phyloP scores from a whole-genome alignment of 140 eudicot genomes.

The Senecio squalidus region DNA sequence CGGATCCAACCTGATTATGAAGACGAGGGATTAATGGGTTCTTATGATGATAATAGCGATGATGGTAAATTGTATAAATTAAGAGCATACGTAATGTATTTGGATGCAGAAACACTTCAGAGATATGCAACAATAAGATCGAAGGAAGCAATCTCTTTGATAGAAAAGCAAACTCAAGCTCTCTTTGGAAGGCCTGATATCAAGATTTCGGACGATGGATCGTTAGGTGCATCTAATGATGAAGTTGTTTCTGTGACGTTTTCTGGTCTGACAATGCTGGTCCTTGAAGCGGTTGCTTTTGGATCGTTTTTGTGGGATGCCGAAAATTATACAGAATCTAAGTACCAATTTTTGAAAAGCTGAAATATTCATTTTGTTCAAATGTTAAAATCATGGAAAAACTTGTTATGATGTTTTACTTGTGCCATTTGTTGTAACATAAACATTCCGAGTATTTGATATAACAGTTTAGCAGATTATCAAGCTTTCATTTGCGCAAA shows the following conservation, averaged over 20 bases:
- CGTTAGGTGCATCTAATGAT: conserved; percentile 67
- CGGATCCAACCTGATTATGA: conserved; percentile 61
- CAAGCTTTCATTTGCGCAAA: not conserved
- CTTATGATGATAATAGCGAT: conserved; percentile 18
- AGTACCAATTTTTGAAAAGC: conserved; percentile 53
- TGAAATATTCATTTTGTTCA: conserved; percentile 20
- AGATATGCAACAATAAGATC: conserved; percentile 86
- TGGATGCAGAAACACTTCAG: conserved; percentile 92
- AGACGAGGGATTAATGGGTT: conserved; percentile 33
- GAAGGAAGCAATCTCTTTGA: conserved; percentile 77
- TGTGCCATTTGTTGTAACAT: not conserved
- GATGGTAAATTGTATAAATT: conserved; percentile 55
- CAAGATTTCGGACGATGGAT: conserved; percentile 51
- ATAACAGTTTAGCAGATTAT: not conserved
- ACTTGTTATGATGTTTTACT: conserved; percentile 7
- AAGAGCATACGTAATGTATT: conserved; percentile 84
- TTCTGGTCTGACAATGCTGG: conserved; percentile 79
- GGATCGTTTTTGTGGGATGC: conserved; percentile 97
- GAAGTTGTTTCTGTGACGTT: conserved; percentile 46
- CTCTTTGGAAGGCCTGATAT: conserved; percentile 90
- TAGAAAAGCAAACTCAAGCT: conserved; percentile 91
- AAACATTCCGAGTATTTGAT: not conserved
- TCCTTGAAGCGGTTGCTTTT: conserved; percentile 90
- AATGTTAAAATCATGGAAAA: conserved; percentile 5
- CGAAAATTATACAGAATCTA: conserved; percentile 74